Evolutionary conservation across 2,329 filamentous ascomycete species (phyloP).

Genomic region (Aspergillus phoenicis): DNA sequence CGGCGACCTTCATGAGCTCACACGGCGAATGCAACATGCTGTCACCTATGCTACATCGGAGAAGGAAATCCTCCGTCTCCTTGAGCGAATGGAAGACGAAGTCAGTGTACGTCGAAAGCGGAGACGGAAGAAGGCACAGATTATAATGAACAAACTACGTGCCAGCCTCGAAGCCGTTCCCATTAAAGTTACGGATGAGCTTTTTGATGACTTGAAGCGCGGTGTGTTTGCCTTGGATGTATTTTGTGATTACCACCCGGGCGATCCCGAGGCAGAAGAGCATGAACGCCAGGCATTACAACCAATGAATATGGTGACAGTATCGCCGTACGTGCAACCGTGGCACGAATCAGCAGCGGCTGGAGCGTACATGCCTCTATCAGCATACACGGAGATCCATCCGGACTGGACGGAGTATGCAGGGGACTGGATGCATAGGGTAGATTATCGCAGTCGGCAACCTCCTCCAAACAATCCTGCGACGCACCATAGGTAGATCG

Average conservation of each 20-base stretch:
- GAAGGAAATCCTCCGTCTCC: conserved; percentile 24
- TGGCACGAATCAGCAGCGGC: conserved; percentile 16
- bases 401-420: conserved; percentile 10
- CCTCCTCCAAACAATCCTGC: neutral
- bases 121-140: conserved; percentile 26
- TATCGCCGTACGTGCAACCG: conserved; percentile 22
- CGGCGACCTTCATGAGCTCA: conserved; percentile 28
- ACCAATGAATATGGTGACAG: conserved; percentile 17
- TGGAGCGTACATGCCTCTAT: conserved; percentile 16
- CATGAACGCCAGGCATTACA: conserved; percentile 20
- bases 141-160: conserved; percentile 28
- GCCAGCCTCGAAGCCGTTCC: conserved; percentile 31
- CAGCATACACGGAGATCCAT: conserved; percentile 13
- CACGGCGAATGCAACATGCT: conserved; percentile 22
- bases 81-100: conserved; percentile 31
- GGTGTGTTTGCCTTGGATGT: conserved; percentile 34
- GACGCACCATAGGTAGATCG: neutral
- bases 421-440: conserved; percentile 12
- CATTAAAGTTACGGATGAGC: conserved; percentile 29
- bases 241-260: conserved; percentile 36
- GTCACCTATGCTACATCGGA: conserved; percentile 24
- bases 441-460: neutral
- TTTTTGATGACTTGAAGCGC: conserved; percentile 36
- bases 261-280: conserved; percentile 29
- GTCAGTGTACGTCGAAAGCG: conserved; percentile 25